phyloP scores from a whole-genome alignment of 192 early-diverging fungal genomes.

The Phycomyces blakesleeanus region DNA sequence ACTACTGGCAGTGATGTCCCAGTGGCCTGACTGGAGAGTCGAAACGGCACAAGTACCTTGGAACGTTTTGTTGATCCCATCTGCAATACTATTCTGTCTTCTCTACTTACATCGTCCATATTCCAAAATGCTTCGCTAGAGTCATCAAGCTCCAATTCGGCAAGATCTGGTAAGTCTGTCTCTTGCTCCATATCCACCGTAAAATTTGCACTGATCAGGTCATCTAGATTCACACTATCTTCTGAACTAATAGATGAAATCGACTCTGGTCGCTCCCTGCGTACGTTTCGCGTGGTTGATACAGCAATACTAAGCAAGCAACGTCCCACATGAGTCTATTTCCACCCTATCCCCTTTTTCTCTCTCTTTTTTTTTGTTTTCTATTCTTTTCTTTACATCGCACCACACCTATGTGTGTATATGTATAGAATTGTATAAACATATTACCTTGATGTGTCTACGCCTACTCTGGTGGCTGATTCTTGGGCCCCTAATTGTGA shows the following conservation, averaged over 20 bases:
- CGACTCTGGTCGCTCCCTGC: neutral
- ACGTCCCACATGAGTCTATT: neutral
- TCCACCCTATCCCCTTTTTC: neutral
- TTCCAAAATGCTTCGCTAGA: constrained; percentile 34
- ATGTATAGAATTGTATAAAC: neutral
- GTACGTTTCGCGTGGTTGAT: neutral
- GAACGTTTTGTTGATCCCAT: neutral
- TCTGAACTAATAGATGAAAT: constrained; percentile 12
- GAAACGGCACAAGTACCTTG: neutral
- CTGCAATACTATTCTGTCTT: neutral
- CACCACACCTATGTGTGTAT: too few relatives aligned
- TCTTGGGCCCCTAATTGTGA: neutral
- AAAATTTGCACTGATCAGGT: constrained; percentile 12
- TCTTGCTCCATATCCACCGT: constrained; percentile 29
- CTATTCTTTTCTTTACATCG: too few relatives aligned
- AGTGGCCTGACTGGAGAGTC: neutral
- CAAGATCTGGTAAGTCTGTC: constrained; percentile 24
- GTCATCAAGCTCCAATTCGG: constrained; percentile 30
- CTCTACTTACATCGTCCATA: constrained; percentile 22
- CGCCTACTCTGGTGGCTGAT: neutral
- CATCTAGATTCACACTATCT: constrained; percentile 31
- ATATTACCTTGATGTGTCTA: too few relatives aligned
- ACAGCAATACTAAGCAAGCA: neutral
- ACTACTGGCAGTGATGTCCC: neutral
- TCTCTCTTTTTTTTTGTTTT: neutral